A percentile compares a stretch with the other conserved stretches of the same genome.
Conservation (phyloP, 1,139 yeast species). For the Debaryomyces sp. region DNA sequence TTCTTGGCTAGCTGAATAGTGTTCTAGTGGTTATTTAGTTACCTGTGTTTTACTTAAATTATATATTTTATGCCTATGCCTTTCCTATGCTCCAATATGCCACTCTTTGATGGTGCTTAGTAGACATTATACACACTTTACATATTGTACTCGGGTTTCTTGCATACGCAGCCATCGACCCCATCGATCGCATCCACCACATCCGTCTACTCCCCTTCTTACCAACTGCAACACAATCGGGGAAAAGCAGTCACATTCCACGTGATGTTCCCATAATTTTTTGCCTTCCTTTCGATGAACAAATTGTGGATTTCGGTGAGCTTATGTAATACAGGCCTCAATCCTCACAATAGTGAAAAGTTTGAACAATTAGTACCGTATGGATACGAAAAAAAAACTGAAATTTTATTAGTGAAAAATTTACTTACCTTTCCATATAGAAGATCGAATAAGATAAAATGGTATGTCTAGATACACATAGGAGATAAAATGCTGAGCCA, state of each 20-base stretch:
- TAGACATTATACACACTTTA: neutral
- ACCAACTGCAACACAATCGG: neutral
- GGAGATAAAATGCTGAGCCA: neutral
- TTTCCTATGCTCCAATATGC: neutral
- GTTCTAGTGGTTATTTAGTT: neutral
- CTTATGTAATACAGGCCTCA: neutral
- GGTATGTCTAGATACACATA: conserved; percentile 9
- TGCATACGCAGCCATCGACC: neutral
- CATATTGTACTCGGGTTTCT: neutral
- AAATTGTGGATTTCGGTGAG: neutral
- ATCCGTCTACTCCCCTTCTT: neutral
- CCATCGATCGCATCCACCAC: neutral
- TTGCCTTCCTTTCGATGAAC: neutral
- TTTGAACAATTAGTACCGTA: conserved; percentile 1
- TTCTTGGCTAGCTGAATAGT: neutral
- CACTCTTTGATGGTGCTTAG: neutral
- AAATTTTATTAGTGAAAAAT: conserved; percentile 7
- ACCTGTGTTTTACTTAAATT: neutral
- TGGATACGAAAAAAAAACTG: neutral
- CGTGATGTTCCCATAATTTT: neutral
- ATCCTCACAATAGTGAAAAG: conserved; percentile 1
- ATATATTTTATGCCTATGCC: neutral
- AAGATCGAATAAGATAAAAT: conserved; percentile 10
- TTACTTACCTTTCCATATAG: conserved; percentile 1
- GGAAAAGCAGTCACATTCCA: neutral